A percentile compares a stretch with the other conserved stretches of the same genome.
These are phyloP conservation scores for Pichia californica DNA, from an alignment of 805 yeast genomes.

Conservation along the genomic window DNA sequence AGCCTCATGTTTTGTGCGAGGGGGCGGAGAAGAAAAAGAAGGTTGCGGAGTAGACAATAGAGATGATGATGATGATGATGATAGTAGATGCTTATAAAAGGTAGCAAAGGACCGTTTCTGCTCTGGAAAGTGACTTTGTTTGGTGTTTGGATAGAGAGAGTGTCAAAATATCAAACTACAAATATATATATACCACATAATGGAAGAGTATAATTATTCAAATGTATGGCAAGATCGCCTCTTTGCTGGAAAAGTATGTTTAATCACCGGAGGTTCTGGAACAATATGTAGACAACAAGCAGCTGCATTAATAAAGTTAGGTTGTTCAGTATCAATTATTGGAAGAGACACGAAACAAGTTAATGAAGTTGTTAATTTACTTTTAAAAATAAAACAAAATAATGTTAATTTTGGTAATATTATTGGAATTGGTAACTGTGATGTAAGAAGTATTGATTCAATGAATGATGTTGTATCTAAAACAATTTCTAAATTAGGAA, in stretches of 20 bases:
- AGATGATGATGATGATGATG: neutral
- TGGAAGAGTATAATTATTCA: slow-evolving; percentile 10
- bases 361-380: slow-evolving; percentile 66
- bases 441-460: slow-evolving; percentile 67
- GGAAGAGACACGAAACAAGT: slow-evolving; percentile 74
- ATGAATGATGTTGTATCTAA: slow-evolving; percentile 55
- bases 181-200: too few species aligned
- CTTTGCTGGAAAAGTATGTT: slow-evolving; percentile 79
- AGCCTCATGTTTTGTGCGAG: neutral
- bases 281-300: slow-evolving; percentile 89
- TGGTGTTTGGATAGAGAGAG: too few species aligned
- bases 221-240: slow-evolving; percentile 47
- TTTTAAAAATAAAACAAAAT: slow-evolving; percentile 36
- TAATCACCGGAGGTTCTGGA: slow-evolving; percentile 95
- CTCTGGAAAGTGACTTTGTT: too few species aligned
- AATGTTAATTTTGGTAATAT: slow-evolving; percentile 40
- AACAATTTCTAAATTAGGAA: slow-evolving; percentile 65
- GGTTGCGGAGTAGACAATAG: slow-evolving; percentile 4
- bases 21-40: neutral
- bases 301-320: slow-evolving; percentile 75
- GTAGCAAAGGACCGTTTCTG: too few species aligned
- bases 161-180: too few species aligned
- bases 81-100: too few species aligned
- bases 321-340: slow-evolving; percentile 80
- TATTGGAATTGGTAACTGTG: slow-evolving; percentile 64